A percentile compares a stretch with the other conserved stretches of the same genome.
phyloP scores from a whole-genome alignment of 768 basidiomycete genomes.

The Auricularia sp. region DNA sequence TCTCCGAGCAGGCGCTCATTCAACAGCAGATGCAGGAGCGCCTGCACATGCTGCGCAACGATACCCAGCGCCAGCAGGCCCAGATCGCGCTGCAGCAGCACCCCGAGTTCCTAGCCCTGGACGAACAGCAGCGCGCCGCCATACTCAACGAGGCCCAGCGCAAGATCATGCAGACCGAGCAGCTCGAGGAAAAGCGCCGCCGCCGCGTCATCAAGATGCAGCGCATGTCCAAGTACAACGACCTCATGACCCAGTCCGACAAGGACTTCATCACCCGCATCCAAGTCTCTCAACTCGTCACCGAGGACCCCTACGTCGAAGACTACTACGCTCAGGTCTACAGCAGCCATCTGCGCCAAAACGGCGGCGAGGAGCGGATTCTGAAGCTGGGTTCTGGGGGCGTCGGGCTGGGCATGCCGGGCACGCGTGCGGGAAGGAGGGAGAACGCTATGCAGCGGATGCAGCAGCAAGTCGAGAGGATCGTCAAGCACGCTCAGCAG shows the following conservation, averaged over 20 bases:
- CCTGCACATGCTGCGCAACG: slow-evolving; percentile 50
- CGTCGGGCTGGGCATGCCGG: slow-evolving; percentile 66
- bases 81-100: slow-evolving; percentile 61
- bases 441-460: slow-evolving; percentile 86
- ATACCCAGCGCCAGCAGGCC: slow-evolving; percentile 67
- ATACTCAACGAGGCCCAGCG: slow-evolving; percentile 71
- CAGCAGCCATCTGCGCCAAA: slow-evolving; percentile 63
- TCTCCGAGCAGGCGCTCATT: slow-evolving; percentile 31
- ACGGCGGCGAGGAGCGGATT: slow-evolving; percentile 65
- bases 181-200: slow-evolving; percentile 67
- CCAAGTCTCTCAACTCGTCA: slow-evolving; percentile 95
- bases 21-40: slow-evolving; percentile 47
- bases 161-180: slow-evolving; percentile 85
- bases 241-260: slow-evolving; percentile 95
- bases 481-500: slow-evolving; percentile 83
- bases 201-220: slow-evolving; percentile 78
- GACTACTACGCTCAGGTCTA: slow-evolving; percentile 99
- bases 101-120: slow-evolving; percentile 24
- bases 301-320: slow-evolving; percentile 93
- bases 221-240: slow-evolving; percentile 88
- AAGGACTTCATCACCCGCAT: slow-evolving; percentile 99
- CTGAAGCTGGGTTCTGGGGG: slow-evolving; percentile 80
- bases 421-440: slow-evolving; percentile 55
- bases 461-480: slow-evolving; percentile 92
- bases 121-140: slow-evolving; percentile 33